Evolutionary conservation across 169 alveolate genomes (phyloP), one percentile per base, ranked within the genome.

Genomic region (Plasmodium vivax): DNA sequence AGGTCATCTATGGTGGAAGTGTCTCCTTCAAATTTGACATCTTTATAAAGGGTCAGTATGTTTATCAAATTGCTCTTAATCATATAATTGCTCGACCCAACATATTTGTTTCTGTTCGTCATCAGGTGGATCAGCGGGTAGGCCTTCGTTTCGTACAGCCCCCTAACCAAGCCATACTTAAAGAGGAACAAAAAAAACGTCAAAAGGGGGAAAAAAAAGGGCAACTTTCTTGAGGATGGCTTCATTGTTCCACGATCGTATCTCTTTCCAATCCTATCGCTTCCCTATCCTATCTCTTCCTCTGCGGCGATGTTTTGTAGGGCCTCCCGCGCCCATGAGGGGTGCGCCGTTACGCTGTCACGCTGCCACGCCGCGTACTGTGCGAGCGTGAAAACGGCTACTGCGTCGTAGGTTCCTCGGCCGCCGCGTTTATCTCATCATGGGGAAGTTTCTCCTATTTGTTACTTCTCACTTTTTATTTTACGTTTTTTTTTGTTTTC

Each of bases 121-220:
- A 82, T 36, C 4, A 90, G 51, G 62, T 90, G 94, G 14, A 90
- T 54, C 23, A 90, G 54, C 3, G 94, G 92, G 51, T 79, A 90
- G 3, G 56, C 94, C 62, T 90, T 90, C 38, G 92, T 90, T 80
- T 90, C 84, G 84, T 90, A 74, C 23, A 34, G 36, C n/a, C 94
- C 88, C 19, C 14, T 79, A 38, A 68, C 84, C 34, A 80, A 90
- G 77, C 81, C 93, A 87, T 87, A 56, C 36, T 87, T 34, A 75
- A 87, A 36, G 68, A 51, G 73, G 43, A 54, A 19, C 80, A 87
- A 45, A 77, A 36, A n/a, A 87, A 71, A 12, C 77, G 23, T 43
- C 58, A 36, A 23, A 68, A 68, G 19, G 77, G 43, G 43, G 77
- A 68, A 68, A 27, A 68, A 23, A 68, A 68, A 19, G 43, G 32